Base-by-base conservation (phyloP, 805 yeast species). In the Candida coleopterorum region DNA sequence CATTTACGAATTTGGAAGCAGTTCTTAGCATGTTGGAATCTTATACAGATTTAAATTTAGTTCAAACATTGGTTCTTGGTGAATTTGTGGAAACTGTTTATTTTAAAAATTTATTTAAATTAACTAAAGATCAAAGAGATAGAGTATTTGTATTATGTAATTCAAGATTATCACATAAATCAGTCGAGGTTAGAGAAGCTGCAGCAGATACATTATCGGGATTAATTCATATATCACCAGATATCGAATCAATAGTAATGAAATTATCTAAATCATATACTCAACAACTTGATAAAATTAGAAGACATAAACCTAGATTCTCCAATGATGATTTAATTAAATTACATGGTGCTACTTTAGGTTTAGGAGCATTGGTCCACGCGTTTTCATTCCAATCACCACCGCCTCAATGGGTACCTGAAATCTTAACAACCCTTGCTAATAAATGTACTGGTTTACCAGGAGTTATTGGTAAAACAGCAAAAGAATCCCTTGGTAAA, bases 371-470 rank as follows among this genome's bases (percentile, higher is more conserved):
- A 0, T 62, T 90, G 29, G 76, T 93, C 2, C 79, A 81, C 32
- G 97, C 97, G 0, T 93, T 84, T 60, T 90, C 97, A 2, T 93
- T 88, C 50, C 64, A 71, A 2, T 82, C 95, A 1, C 98, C 98
- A 0, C 89, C 95, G 2, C 97, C 98, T 1, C 37, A 46, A 18
- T 93, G 97, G 97, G 70, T 90, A 14, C 97, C 97, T 0, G 61
- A 66, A 7, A 74, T 85, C 11, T 65, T 90, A 44, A 71, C 83
- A 1, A 64, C 74, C 1, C 60, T 93, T 40, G 88, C 96, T 0
- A 75, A 74, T 18, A 79, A 79, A 53, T 80, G 87, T 3, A 71
- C 81, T 3, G 77, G 83, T 11, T 74, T 84, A 15, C 80, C 80
- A 12, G 97, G 97, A 6, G 55, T 79, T 36, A 77, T 84, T 20